Evolutionary conservation across 75 land plant genomes (phyloP), one percentile per base, ranked within the genome.

Genomic region (Picea sitchensis): DNA sequence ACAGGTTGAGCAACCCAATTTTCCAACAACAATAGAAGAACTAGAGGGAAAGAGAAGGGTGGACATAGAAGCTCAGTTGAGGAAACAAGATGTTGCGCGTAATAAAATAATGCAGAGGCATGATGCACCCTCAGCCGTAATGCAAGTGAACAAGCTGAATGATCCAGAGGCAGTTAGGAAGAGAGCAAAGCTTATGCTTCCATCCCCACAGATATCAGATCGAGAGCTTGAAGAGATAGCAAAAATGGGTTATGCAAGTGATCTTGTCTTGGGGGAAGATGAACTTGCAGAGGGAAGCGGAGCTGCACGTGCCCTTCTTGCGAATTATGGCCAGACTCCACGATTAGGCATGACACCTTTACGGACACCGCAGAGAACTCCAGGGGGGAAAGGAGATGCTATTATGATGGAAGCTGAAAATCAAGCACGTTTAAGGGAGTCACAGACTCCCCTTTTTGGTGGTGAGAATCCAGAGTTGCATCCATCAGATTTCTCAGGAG

Each of bases 361-460:
- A 34, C 84, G 95, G 32, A 94, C 95, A 1, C 92, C 99, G 30
- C 98, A 91, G 69, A 95, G 98, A 79, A 95, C 98, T 15, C 98
- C 95, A 54, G 93, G 91, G 77, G 93, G 94, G 23, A 96, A 96
- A 81, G 91, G 86, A 62, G 99, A 96, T 85, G 98, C 98, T 63
- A 91, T 96, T 47, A 91, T 96, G 99, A 96, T 96, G 99, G 99
- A 96, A 76, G 99, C 99, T 77, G 99, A 96, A 83, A 96, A 96
- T 73, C 92, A 92, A 64, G 92, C 93, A 31, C 86, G 99, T 34
- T 77, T 96, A 71, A 88, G 93, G 78, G 94, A 95, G 75, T 92
- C 95, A 17, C 99, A 96, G 78, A 96, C 99, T 77, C 99, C 99
- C 34, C 80, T 96, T 30, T 82, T 96, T 18, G 99, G 99, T 36